Percentiles rank a stretch among this genome's conserved stretches.
These are phyloP conservation scores for Rubroboletus pulcherrimus DNA, from an alignment of 768 basidiomycete genomes.

Conservation along the genomic window DNA sequence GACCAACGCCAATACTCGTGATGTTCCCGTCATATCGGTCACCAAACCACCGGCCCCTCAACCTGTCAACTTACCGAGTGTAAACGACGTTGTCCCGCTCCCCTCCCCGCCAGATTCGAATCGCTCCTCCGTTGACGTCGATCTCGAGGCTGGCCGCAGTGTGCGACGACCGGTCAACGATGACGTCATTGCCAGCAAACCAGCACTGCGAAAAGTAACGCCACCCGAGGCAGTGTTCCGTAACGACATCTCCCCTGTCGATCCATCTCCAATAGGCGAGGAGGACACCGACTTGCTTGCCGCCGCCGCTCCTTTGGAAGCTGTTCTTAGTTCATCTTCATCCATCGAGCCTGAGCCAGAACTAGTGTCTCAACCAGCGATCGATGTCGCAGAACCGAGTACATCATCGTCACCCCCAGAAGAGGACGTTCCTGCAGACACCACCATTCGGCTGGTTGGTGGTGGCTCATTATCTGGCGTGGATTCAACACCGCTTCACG, in stretches of 20 bases:
- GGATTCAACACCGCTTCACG: conserved; percentile 31
- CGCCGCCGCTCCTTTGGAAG: conserved; percentile 38
- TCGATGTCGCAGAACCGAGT: conserved; percentile 11
- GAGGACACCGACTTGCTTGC: conserved; percentile 50
- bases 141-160: conserved; percentile 40
- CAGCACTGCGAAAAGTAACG: conserved; percentile 8
- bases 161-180: conserved; percentile 32
- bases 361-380: background rate
- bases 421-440: conserved; percentile 30
- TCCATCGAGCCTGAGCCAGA: conserved; percentile 8
- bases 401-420: conserved; percentile 4
- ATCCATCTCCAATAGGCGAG: conserved; percentile 20
- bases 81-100: conserved; percentile 49
- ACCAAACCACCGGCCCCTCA: conserved; percentile 69
- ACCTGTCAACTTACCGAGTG: conserved; percentile 67
- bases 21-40: conserved; percentile 55
- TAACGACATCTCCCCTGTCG: conserved; percentile 16
- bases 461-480: conserved; percentile 40
- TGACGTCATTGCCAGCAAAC: conserved; percentile 13
- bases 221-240: conserved; percentile 9
- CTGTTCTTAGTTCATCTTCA: conserved; percentile 30
- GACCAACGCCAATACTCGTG: conserved; percentile 16
- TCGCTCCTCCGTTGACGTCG: conserved; percentile 34
- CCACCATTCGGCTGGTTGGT: conserved; percentile 59
- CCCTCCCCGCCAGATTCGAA: conserved; percentile 45